Conservation (phyloP, 2,329 filamentous ascomycete species). For the Penicillium sp. region DNA sequence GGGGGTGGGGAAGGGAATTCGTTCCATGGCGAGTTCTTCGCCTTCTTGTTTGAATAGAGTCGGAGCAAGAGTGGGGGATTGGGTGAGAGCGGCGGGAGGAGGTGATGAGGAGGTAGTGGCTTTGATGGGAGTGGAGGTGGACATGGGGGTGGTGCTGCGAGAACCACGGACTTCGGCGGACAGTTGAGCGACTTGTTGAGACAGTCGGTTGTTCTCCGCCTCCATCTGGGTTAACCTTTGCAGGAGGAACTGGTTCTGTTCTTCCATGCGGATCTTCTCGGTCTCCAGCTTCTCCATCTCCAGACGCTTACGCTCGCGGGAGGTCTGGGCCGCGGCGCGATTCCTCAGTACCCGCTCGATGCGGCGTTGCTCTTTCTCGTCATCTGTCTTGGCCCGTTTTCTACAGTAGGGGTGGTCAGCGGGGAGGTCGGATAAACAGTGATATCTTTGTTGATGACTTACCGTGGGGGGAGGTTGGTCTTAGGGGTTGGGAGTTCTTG, state of each 20-base stretch:
- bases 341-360: constrained; percentile 97
- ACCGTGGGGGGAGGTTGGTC: constrained; percentile 92
- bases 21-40: constrained; percentile 46
- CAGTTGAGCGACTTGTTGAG: constrained; percentile 56
- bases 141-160: constrained; percentile 39
- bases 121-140: constrained; percentile 33
- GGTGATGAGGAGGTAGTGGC: constrained; percentile 39
- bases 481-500: constrained; percentile 96
- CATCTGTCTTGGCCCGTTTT: constrained; percentile 97
- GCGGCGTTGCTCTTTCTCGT: constrained; percentile 97
- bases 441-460: constrained; percentile 42
- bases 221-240: constrained; percentile 64
- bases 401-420: constrained; percentile 46
- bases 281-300: constrained; percentile 83
- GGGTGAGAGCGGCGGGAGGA: constrained; percentile 28
- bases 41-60: constrained; percentile 51
- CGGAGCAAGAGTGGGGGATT: constrained; percentile 45
- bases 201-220: constrained; percentile 56
- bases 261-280: constrained; percentile 64
- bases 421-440: not conserved
- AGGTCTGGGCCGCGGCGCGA: constrained; percentile 93
- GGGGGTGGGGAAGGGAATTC: constrained; percentile 45
- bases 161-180: constrained; percentile 50
- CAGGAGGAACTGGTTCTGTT: constrained; percentile 73
- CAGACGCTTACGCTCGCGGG: constrained; percentile 85